Evolutionary conservation across 225 moss, liverwort and hornwort species (phyloP), one percentile per base, ranked within the genome.

Genomic region (Marchantia polymorpha): DNA sequence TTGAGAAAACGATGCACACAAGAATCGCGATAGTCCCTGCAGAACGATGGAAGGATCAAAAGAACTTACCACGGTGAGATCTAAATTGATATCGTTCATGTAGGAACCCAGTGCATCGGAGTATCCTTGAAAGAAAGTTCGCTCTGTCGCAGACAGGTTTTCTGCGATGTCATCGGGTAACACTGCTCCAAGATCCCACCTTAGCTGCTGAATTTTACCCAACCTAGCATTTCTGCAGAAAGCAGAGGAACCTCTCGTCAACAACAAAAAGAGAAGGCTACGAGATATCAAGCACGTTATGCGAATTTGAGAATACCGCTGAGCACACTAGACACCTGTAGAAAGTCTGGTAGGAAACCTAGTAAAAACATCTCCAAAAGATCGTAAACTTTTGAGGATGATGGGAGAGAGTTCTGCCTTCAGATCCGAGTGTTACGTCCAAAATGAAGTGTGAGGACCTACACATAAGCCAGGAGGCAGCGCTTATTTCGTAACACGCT

Each of bases 141-240:
- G 95, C 79, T 99, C 99, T 13, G 95, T 90, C 61, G 92, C 89
- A 81, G 87, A 88, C 74, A 99, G 78, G 49, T 89, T 92, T n/a
- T 87, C 90, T 78, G 90, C 87, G 73, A 95, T 91, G 61, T 95
- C 92, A 70, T 91, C 90, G 10, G 99, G 99, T 13, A 99, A 86
- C 26, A 95, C 91, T n/a, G 95, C 99, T 71, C 99, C 99, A 29
- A 99, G 89, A 77, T 94, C 92, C 99, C 99, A 93, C 75, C 97
- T 88, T 7, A 99, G 83, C 58, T 90, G 93, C 69, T 91, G 92
- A 82, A 95, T 87, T 79, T 89, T 91, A 69, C 88, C 86, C 22
- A 92, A 90, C 59, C 95, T 92, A 53, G 92, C 90, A 80, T 90
- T 92, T 90, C 99, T 99, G 95, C 82, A 70, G 61, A 82, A 59